A percentile compares a stretch with the other conserved stretches of the same genome.
phyloP scores from a whole-genome alignment of 2,329 filamentous ascomycete genomes.

The Proliferodiscus dingleyae region DNA sequence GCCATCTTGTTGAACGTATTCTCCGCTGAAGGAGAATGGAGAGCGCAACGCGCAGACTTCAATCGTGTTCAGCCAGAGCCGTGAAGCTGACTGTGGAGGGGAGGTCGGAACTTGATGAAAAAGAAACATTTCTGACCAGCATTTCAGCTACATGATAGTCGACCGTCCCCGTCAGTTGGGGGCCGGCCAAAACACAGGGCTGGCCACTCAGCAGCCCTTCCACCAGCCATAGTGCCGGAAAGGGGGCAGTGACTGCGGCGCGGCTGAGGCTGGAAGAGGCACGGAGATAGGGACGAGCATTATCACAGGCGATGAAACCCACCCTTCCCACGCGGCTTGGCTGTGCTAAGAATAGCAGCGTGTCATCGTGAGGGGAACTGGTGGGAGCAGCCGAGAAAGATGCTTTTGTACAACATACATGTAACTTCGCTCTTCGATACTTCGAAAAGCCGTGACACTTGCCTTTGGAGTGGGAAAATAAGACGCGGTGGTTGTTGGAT shows the following conservation, averaged over 20 bases:
- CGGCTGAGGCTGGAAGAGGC: constrained; percentile 1
- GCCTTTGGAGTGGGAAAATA: too few relatives aligned
- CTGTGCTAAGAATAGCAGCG: too few relatives aligned
- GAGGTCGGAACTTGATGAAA: background rate
- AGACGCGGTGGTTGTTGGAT: too few relatives aligned
- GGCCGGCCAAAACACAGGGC: constrained; percentile 12
- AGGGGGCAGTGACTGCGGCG: background rate
- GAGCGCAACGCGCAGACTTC: background rate
- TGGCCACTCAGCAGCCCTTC: constrained; percentile 7
- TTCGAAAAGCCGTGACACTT: too few relatives aligned
- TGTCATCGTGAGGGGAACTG: too few relatives aligned
- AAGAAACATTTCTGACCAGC: background rate
- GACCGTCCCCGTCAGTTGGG: constrained; percentile 17
- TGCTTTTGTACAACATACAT: too few relatives aligned
- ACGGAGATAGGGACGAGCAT: background rate
- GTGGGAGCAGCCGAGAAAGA: too few relatives aligned
- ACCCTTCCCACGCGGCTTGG: too few relatives aligned
- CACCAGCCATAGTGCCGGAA: background rate
- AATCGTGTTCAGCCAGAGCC: background rate
- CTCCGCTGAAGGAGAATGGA: constrained; percentile 4
- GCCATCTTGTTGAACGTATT: background rate
- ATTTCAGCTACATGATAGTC: background rate
- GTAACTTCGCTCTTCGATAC: too few relatives aligned
- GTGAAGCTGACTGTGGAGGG: background rate
- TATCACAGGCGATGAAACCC: too few relatives aligned